These are phyloP conservation scores for Cystofilobasidium ferigula DNA, from an alignment of 768 basidiomycete genomes.

Conservation along the genomic window DNA sequence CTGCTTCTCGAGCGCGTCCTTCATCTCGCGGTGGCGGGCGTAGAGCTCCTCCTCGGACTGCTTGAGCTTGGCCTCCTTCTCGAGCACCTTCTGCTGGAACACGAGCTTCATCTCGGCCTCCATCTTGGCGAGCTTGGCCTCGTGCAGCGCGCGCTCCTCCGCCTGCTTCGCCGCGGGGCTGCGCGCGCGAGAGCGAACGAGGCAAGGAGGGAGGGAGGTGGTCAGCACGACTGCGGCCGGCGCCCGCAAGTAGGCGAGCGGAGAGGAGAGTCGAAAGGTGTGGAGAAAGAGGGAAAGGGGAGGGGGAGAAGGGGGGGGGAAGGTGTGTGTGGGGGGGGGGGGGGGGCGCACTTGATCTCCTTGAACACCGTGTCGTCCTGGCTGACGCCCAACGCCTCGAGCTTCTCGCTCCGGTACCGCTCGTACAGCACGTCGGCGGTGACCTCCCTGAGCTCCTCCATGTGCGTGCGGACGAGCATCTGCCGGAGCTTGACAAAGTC, in stretches of 20 bases:
- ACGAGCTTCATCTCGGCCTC: constrained; percentile 99
- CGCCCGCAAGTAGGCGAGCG: no score
- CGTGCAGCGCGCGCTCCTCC: constrained; percentile 90
- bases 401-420: constrained; percentile 94
- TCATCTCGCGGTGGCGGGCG: constrained; percentile 98
- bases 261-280: neutral
- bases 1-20: constrained; percentile 96
- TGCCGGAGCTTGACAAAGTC: constrained; percentile 99
- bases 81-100: constrained; percentile 99
- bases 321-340: neutral
- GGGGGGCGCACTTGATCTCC: constrained; percentile 79
- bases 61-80: constrained; percentile 97
- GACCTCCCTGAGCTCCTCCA: constrained; percentile 97
- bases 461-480: constrained; percentile 97
- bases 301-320: neutral
- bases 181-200: constrained; percentile 6
- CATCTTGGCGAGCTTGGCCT: constrained; percentile 53
- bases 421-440: constrained; percentile 94
- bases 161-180: constrained; percentile 93
- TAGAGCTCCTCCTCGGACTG: constrained; percentile 99
- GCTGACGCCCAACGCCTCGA: constrained; percentile 92
- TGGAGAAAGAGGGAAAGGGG: neutral
- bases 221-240: neutral
- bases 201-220: neutral
- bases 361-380: constrained; percentile 98